A percentile compares a stretch with the other conserved stretches of the same genome.
phyloP scores from a whole-genome alignment of 202 grass and related monocot genomes.

The Saccharum hybrid region DNA sequence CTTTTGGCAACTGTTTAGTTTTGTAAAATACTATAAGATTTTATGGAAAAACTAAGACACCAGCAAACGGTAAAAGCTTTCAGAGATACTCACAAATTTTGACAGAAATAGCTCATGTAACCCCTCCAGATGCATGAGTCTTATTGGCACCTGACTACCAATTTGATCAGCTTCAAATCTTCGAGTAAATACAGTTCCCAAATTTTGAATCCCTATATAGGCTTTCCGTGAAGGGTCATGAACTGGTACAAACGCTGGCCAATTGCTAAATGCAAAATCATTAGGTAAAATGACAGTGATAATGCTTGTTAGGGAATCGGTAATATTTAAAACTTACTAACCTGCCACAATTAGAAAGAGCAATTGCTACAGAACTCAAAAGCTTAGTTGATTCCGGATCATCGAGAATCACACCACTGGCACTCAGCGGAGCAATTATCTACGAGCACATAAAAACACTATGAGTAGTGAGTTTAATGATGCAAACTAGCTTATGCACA shows the following conservation, averaged over 20 bases:
- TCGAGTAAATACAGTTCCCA: slow-evolving; percentile 90
- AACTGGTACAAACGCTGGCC: slow-evolving; percentile 94
- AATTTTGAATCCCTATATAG: slow-evolving; percentile 96
- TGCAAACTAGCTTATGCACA: slow-evolving; percentile 12
- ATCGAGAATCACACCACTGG: slow-evolving; percentile 91
- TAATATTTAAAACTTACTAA: slow-evolving; percentile 52
- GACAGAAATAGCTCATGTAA: slow-evolving; percentile 95
- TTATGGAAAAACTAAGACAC: slow-evolving; percentile 3
- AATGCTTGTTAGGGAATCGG: slow-evolving; percentile 12
- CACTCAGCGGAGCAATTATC: slow-evolving; percentile 92
- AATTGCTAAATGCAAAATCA: slow-evolving; percentile 71
- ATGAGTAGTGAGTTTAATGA: slow-evolving; percentile 34
- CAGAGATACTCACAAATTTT: slow-evolving; percentile 85
- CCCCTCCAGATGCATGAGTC: slow-evolving; percentile 95
- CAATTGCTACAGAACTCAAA: slow-evolving; percentile 95
- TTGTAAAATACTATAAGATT: slow-evolving; percentile 23
- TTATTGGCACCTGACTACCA: slow-evolving; percentile 92
- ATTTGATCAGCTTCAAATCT: slow-evolving; percentile 97
- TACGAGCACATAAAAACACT: slow-evolving; percentile 43
- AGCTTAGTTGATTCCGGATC: slow-evolving; percentile 96
- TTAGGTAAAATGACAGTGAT: slow-evolving; percentile 40
- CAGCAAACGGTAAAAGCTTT: slow-evolving; percentile 8
- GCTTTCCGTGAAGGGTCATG: slow-evolving; percentile 94
- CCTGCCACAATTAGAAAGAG: slow-evolving; percentile 95
- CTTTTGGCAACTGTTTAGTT: not conserved